Evolutionary conservation across 208 protist species (phyloP).

Genomic region (Trypanosomatidae sp.): DNA sequence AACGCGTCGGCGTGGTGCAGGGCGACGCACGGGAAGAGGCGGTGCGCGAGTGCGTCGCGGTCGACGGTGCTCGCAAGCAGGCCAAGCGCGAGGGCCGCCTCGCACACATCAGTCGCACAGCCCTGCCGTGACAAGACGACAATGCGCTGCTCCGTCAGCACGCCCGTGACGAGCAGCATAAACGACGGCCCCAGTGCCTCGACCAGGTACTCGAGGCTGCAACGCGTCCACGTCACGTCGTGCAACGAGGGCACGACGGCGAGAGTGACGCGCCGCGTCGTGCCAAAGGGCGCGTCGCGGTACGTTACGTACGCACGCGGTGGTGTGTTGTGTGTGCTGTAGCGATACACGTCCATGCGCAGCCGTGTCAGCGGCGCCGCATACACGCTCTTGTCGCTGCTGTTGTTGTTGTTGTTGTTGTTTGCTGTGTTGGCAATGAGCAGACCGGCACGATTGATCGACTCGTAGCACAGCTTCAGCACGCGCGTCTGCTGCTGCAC

Average conservation of each 20-base stretch:
- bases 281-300: conserved; percentile 27
- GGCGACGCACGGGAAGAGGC: conserved; percentile 71
- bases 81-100: conserved; percentile 48
- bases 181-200: conserved; percentile 33
- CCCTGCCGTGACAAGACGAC: conserved; percentile 54
- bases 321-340: too few species aligned
- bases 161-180: conserved; percentile 38
- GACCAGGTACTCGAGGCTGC: conserved; percentile 50
- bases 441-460: conserved; percentile 18
- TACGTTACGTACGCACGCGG: conserved; percentile 24
- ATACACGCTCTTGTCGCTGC: too few species aligned
- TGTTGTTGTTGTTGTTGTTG: conserved; percentile 15
- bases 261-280: conserved; percentile 22
- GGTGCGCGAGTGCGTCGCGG: conserved; percentile 34
- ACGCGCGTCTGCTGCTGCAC: conserved; percentile 28
- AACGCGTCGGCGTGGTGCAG: conserved; percentile 50
- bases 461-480: conserved; percentile 38
- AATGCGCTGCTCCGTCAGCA: conserved; percentile 53
- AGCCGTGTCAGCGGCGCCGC: too few species aligned
- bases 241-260: conserved; percentile 25
- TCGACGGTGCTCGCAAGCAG: conserved; percentile 50
- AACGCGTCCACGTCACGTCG: conserved; percentile 32
- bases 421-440: conserved; percentile 13
- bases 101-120: conserved; percentile 49
- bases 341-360: too few species aligned